Percentiles rank a stretch among this genome's conserved stretches.
Evolutionary conservation across 2,329 filamentous ascomycete genomes (phyloP).

Genomic region (Monosporascus sp.): DNA sequence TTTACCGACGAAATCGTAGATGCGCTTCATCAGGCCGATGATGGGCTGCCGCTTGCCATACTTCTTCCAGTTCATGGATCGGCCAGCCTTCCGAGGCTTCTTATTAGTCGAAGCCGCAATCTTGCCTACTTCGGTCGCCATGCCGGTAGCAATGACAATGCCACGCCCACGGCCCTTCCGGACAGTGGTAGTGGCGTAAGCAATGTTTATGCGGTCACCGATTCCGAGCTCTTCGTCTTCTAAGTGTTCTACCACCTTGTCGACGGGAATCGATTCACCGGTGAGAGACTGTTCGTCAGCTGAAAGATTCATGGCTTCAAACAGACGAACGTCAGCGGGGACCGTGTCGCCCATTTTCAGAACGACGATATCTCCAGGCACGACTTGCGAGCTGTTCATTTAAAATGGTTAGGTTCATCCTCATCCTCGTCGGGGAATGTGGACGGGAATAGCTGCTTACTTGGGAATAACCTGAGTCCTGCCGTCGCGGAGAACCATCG

Average conservation of each 20-base stretch:
- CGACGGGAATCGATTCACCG: conserved; percentile 68
- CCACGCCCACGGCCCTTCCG: conserved; percentile 68
- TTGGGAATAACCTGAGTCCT: conserved; percentile 52
- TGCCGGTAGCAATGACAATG: conserved; percentile 67
- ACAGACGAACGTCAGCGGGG: conserved; percentile 64
- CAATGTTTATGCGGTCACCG: conserved; percentile 69
- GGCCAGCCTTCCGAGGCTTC: conserved; percentile 49
- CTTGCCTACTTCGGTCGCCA: conserved; percentile 65
- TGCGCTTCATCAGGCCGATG: conserved; percentile 40
- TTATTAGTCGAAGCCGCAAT: conserved; percentile 55
- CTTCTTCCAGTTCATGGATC: conserved; percentile 48
- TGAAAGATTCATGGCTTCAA: conserved; percentile 71
- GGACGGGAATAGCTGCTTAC: conserved; percentile 32
- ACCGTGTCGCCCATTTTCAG: conserved; percentile 69
- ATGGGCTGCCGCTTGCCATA: conserved; percentile 46
- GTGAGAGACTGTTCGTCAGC: conserved; percentile 76
- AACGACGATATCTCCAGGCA: conserved; percentile 65
- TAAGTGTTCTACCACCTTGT: conserved; percentile 55
- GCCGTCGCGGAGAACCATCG: conserved; percentile 56
- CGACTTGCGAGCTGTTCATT: conserved; percentile 49
- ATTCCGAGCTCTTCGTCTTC: conserved; percentile 54
- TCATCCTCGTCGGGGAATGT: conserved; percentile 2
- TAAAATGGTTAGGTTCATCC: not conserved
- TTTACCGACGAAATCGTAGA: conserved; percentile 46
- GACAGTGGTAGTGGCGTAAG: conserved; percentile 68